phyloP scores from a whole-genome alignment of 139 green algal species.

The Chlamydomonas schloesseri region DNA sequence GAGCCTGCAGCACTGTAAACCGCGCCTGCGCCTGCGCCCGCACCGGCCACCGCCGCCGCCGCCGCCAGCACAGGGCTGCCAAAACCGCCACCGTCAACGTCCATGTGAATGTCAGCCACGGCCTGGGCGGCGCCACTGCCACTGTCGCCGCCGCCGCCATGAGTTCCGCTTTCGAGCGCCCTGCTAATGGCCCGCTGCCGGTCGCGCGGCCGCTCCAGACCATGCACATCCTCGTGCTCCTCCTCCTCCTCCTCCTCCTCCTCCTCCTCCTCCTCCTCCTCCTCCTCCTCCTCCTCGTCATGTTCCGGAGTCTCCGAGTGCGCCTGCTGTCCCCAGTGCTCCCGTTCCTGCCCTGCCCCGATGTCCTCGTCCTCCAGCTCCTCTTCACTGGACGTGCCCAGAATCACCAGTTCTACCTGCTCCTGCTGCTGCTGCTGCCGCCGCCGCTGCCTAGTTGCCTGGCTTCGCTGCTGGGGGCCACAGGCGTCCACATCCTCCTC shows the following conservation, averaged over 20 bases:
- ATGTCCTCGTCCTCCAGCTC: background rate
- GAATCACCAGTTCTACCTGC: background rate
- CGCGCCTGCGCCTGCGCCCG: no score
- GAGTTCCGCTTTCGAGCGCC: background rate
- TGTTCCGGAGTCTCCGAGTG: no score
- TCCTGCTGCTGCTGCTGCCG: background rate
- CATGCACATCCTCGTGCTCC: background rate
- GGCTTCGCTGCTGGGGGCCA: no score
- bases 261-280: background rate
- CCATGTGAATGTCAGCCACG: no score
- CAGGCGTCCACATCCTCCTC: no score
- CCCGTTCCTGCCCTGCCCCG: background rate
- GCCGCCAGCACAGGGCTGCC: no score
- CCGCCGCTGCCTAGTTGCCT: background rate
- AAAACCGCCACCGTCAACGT: no score
- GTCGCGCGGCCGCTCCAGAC: background rate
- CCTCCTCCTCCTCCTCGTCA: no score
- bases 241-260: background rate
- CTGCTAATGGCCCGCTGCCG: no score
- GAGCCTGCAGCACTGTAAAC: no score
- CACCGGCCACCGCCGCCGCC: no score
- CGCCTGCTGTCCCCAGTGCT: background rate
- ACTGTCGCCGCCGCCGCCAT: no score
- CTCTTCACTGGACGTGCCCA: constrained; percentile 27
- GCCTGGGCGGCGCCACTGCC: background rate